phyloP scores from a whole-genome alignment of 108 stramenopile species.

The Chaetoceros tenuissimus region DNA sequence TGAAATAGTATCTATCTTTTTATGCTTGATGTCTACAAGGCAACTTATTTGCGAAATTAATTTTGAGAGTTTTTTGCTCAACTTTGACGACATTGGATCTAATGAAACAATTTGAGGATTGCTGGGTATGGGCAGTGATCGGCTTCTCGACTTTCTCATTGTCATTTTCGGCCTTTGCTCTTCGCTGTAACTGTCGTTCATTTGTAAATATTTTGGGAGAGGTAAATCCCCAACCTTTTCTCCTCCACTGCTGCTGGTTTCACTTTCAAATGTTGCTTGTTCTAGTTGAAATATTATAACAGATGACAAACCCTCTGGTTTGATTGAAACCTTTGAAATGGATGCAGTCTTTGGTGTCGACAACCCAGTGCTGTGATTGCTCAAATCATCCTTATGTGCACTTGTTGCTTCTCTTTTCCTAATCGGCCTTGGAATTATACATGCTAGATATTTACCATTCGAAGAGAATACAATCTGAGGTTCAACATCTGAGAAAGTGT shows the following conservation, averaged over 20 bases:
- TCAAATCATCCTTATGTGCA: no score
- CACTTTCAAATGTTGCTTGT: neutral
- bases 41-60: neutral
- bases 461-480: neutral
- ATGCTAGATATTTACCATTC: constrained; percentile 1
- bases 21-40: neutral
- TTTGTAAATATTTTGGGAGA: neutral
- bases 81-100: neutral
- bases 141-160: neutral
- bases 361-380: no score
- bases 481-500: neutral
- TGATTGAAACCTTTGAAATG: neutral
- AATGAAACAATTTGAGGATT: neutral
- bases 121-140: neutral
- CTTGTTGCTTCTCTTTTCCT: neutral
- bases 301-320: no score
- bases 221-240: neutral
- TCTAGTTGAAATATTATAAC: neutral
- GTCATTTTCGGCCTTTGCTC: neutral
- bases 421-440: constrained; percentile 3
- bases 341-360: no score
- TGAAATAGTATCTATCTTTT: neutral
- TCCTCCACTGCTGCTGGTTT: neutral
- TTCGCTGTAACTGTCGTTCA: neutral
- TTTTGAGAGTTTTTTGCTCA: neutral